Base-by-base conservation (phyloP, 345 rosid genomes). In the Murraya koenigii region DNA sequence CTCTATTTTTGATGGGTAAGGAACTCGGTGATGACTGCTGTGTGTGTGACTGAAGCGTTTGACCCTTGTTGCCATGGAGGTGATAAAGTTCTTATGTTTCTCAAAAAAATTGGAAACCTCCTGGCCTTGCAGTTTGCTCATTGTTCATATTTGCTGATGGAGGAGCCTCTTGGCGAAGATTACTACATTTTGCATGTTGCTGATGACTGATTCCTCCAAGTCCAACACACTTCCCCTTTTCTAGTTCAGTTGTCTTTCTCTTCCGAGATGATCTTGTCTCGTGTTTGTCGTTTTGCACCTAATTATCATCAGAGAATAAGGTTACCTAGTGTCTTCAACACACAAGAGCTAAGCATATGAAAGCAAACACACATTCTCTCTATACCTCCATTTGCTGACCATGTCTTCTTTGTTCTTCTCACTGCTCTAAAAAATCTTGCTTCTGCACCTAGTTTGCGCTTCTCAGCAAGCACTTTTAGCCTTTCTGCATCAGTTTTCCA, bases 401-500 rank as follows among this genome's bases (percentile, higher is more conserved):
- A 55, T 2, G 54, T 75, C 75, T 75, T 79, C 82, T 83, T 81
- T 28, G 77, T 79, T 84, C 78, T 83, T 75, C 79, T 81, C 80
- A 60, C 74, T 76, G 66, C 82, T 83, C 84, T 88, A 64, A 72
- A 74, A 72, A 75, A 75, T 87, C 96, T 87, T 76, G 94, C 91
- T 41, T 82, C 90, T 4, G 86, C 58, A 65, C 93, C 96, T 76
- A 92, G 86, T 70, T 69, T 78, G 77, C 90, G 90, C 84, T 91
- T 91, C 86, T 91, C 93, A 38, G 77, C 84, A 73, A 91, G 89
- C 56, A 86, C 80, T 68, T 72, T 78, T 15, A 49, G 36, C 76
- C 92, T 88, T 74, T 87, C 91, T 2, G 78, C 86, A 82, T 88
- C 93, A 68, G 82, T 78, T 72, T 66, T 62, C 92, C 93, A 91